Percentiles rank a stretch among this genome's conserved stretches.
These are phyloP conservation scores for Tuber umbilicatum DNA, from an alignment of 495 filamentous ascomycete species.

Conservation along the genomic window DNA sequence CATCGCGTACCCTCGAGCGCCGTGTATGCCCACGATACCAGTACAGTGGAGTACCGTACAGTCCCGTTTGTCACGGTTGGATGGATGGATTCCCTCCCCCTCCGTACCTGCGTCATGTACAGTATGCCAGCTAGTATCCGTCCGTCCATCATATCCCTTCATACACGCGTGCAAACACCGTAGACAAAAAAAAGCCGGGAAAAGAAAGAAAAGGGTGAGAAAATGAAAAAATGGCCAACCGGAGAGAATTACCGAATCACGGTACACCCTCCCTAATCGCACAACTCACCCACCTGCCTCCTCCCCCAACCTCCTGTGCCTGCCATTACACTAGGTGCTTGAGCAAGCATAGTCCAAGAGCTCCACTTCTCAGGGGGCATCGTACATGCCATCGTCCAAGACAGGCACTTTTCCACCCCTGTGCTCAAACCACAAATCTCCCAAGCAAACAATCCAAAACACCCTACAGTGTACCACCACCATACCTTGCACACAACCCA, in stretches of 20 bases:
- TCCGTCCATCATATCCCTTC: neutral
- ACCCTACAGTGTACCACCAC: neutral
- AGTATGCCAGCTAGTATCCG: neutral
- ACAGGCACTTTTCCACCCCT: neutral
- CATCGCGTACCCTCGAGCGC: neutral
- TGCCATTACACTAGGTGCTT: neutral
- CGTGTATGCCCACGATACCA: neutral
- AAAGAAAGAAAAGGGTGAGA: neutral
- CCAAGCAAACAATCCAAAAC: neutral
- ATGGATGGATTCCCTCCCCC: neutral
- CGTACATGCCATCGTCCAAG: neutral
- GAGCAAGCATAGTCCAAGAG: neutral
- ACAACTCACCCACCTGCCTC: neutral
- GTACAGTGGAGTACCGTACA: neutral
- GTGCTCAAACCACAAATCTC: neutral
- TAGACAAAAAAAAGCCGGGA: neutral
- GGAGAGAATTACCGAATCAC: neutral
- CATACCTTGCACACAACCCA: neutral
- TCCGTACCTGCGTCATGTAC: neutral
- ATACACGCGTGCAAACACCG: conserved; percentile 1
- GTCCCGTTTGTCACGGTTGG: neutral
- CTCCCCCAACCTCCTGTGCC: neutral
- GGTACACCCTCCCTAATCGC: neutral
- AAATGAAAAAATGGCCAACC: neutral
- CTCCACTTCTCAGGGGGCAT: neutral